Evolutionary conservation across 1,284 basidiomycete genomes (phyloP).

Genomic region (Heliocybe sulcata): DNA sequence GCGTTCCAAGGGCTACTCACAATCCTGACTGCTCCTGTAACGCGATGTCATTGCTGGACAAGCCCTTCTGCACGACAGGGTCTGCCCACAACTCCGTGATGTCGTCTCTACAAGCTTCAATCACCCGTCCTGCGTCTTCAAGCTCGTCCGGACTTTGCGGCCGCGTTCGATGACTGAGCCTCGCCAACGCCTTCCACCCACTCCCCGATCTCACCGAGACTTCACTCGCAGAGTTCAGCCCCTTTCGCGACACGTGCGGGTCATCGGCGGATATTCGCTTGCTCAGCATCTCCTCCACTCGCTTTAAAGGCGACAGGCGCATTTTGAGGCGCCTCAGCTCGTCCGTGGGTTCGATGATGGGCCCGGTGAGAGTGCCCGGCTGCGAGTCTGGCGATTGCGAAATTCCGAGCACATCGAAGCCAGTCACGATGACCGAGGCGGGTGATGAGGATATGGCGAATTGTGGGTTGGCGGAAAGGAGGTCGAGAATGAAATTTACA

Average conservation of each 20-base stretch:
- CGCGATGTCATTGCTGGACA: slow-evolving; percentile 34
- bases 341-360: slow-evolving; percentile 4
- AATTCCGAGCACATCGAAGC: neutral
- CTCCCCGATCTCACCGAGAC: slow-evolving; percentile 39
- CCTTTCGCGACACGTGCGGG: neutral
- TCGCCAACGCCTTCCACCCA: slow-evolving; percentile 34
- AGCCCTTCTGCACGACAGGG: slow-evolving; percentile 28
- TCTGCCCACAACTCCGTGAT: slow-evolving; percentile 46
- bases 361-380: neutral
- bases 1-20: slow-evolving; percentile 28
- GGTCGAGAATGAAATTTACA: slow-evolving; percentile 47
- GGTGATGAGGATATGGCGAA: neutral
- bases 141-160: slow-evolving; percentile 18
- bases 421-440: neutral
- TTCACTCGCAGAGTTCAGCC: slow-evolving; percentile 18
- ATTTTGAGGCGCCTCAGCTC: slow-evolving; percentile 39
- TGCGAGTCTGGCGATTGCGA: neutral
- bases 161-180: slow-evolving; percentile 1
- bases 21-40: slow-evolving; percentile 54
- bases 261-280: slow-evolving; percentile 17
- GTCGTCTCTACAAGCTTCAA: slow-evolving; percentile 48
- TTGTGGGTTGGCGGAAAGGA: slow-evolving; percentile 18
- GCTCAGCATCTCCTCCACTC: slow-evolving; percentile 45
- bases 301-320: slow-evolving; percentile 44
- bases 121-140: slow-evolving; percentile 37